Base-by-base conservation (phyloP, 768 basidiomycete species). In the Hypholoma fasciculare region DNA sequence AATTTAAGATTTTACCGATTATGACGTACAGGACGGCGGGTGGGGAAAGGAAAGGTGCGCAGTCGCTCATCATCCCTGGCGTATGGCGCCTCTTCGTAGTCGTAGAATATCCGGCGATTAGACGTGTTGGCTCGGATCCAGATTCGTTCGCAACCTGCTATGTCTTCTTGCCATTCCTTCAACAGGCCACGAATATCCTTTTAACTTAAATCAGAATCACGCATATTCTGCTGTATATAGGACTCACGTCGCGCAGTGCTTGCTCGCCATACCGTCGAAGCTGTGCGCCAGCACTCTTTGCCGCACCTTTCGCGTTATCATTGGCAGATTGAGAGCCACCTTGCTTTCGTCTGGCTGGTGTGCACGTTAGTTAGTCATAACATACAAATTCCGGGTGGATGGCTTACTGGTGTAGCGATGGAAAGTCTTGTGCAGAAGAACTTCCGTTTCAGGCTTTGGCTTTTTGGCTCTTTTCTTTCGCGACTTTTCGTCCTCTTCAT, bases 331-430 rank as follows among this genome's bases (percentile, higher is more conserved):
- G 97, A 1, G 92, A 90, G 0, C 97, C 97, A 72, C 97, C 97
- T 77, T 99, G 97, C 71, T 98, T 98, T 63, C 93, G 82, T 62
- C 97, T 93, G 34, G 97, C 96, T 98, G 57, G 19, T 49, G 12
- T 34, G 17, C 12, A 44, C n/a, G 52, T 65, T 5, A 52, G 65
- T 60, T 52, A 30, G 27, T 26, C 6, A 3, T 34, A 27, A 47
- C 17, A 39, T 20, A 47, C 13, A 39, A 52, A 39, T 55, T 20
- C 17, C 20, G 8, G 47, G 44, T 20, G 56, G 50, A 37, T 13
- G 3, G 81, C 92, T 64, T 63, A 97, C 96, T 98, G 0, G 97
- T 99, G 71, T 99, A 99, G 1, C 97, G 88, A 72, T 98, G 97
- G 71, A 98, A 98, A 1, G 97, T 98, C 74, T 98, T 99, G 67